Evolutionary conservation across 2,329 filamentous ascomycete species (phyloP), one percentile per base, ranked within the genome.

Genomic region (Orbilia ellipsospora): DNA sequence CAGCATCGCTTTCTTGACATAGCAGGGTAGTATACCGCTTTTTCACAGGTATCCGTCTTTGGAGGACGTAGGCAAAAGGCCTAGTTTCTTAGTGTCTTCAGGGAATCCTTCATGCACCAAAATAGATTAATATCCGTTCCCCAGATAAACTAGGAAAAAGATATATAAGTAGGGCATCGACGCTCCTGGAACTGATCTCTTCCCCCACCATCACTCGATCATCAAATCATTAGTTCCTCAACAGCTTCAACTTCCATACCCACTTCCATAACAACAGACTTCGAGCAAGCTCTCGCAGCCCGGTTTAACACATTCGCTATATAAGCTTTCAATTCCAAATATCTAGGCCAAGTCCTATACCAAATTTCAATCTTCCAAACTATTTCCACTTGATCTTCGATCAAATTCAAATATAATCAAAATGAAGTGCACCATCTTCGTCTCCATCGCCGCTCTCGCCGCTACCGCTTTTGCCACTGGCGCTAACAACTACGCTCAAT

Each of bases 231-330:
- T 8, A 52, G 2, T 16, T 44, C 20, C 16, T 36, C 42, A 36
- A 54, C 54, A 67, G n/a, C 57, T 36, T 50, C 23, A 16, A 7
- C 31, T 36, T 10, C 28, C 10, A 36, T 36, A 36, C 31, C 31
- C 5, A 36, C 5, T 45, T 50, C 36, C 28, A 52, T 40, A 54
- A 44, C 48, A 18, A n/a, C 48, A 13, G 23, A 45, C 51, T 12
- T 44, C 40, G 28, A 48, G 57, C 40, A 67, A 64, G 20, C n/a
- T 13, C 23, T 23, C 40, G 64, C 69, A 75, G 64, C 70, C 63
- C 6, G 64, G 70, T 61, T 59, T 64, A 64, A 75, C 70, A 54
- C 72, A 63, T 40, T 75, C 72, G 57, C 64, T 75, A 45, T 16
- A 44, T 57, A 67, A 51, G 20, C 54, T 26, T 18, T 44, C 54